Evolutionary conservation across 2,329 filamentous ascomycete species (phyloP).

Genomic region (Trichoderma hamatum): DNA sequence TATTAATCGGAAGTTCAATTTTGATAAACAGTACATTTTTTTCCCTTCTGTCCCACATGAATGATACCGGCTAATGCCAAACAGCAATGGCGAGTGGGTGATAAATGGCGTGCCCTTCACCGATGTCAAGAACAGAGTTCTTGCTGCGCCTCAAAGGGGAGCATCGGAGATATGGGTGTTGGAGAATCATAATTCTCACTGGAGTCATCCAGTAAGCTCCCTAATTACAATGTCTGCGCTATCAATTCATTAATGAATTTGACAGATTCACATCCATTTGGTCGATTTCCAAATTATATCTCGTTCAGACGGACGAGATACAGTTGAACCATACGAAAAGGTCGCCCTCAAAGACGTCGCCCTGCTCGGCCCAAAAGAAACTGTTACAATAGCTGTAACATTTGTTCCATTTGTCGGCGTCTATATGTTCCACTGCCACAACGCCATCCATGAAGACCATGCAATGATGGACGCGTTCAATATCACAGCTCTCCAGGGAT

Average conservation of each 20-base stretch:
- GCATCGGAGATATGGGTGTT: neutral
- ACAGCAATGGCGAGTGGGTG: neutral
- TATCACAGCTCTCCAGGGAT: neutral
- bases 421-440: slow-evolving; percentile 10
- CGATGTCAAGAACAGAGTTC: neutral
- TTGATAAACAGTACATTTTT: neutral
- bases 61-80: neutral
- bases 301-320: neutral
- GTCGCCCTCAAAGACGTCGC: neutral
- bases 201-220: neutral
- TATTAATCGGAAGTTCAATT: neutral
- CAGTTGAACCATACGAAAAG: neutral
- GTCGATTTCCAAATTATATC: neutral
- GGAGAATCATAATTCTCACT: neutral
- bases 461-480: slow-evolving; percentile 1
- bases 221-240: neutral
- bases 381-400: neutral
- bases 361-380: neutral
- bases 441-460: slow-evolving; percentile 8
- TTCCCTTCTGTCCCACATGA: neutral
- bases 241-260: neutral
- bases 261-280: neutral
- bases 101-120: neutral
- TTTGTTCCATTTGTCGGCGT: neutral
- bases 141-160: neutral